Evolutionary conservation across 345 rosid species (phyloP), one percentile per base, ranked within the genome.

Genomic region (Xanthoceras sorbifolium): DNA sequence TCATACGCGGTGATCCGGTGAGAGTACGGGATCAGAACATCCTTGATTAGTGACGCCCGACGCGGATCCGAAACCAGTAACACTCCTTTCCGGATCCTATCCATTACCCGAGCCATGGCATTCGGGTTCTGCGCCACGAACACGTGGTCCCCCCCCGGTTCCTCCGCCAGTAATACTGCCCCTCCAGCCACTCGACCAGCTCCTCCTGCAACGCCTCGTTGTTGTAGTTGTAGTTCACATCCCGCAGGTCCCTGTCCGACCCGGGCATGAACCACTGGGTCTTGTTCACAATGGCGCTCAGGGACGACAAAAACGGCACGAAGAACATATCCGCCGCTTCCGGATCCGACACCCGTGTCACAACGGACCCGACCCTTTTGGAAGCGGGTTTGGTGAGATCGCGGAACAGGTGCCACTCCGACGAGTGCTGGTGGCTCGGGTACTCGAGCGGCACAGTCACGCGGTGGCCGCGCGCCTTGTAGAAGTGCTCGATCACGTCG

Each of bases 351-450:
- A 91, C 94, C 63, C 86, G 84, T 7, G 69, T 26, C 0, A 90
- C 82, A 0, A 92, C 88, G 31, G 94, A 95, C 25, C 89, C 90
- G 66, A 81, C 20, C 76, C 90, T 89, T 17, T 89, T 91, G 11
- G 67, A n/a, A 3, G 83, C 86, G 73, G 89, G 90, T 8, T 85
- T 86, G 68, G 46, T 80, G 9, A 91, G 85, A 75, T 93, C 96
- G 26, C 87, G 77, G 85, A 84, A 91, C 46, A 95, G 86, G 80
- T 87, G 86, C 97, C 98, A 95, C 77, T 95, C 99, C 46, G 88
- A 97, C 93, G 93, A 93, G 78, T 94, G 97, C 80, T 93, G 99
- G 89, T 93, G 99, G 44, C 97, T 97, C 9, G 96, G 99, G 80
- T 91, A 95, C 67, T 80, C 86, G 64, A 87, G 82, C 40, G 79